Conservation (phyloP, 2,329 filamentous ascomycete genomes). For the Fusarium humuli region DNA sequence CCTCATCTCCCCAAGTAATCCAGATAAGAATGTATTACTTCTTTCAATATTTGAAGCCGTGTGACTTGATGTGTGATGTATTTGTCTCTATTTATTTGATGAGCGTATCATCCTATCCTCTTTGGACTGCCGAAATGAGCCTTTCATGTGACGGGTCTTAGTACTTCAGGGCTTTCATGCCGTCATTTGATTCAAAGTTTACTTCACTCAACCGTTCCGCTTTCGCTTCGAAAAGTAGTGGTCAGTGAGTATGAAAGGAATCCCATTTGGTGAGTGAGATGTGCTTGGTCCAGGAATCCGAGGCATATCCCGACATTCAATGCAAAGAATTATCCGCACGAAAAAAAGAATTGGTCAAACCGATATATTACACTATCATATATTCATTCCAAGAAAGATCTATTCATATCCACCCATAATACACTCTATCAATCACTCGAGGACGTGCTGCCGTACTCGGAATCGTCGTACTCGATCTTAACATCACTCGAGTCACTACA, state of each 20-base stretch:
- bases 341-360: not conserved
- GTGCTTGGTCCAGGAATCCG: not conserved
- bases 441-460: conserved; percentile 38
- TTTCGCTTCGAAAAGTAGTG: not conserved
- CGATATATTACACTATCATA: not conserved
- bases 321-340: too few relatives aligned
- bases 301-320: not conserved
- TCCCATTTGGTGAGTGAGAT: not conserved
- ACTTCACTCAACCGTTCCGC: not conserved
- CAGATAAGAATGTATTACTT: conserved; percentile 21
- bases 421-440: not conserved
- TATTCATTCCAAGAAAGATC: not conserved
- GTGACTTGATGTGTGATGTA: not conserved
- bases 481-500: conserved; percentile 37
- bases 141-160: not conserved
- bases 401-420: not conserved
- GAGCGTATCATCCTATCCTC: not conserved
- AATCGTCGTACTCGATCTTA: conserved; percentile 42
- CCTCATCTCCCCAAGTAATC: conserved; percentile 37
- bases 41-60: not conserved
- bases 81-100: not conserved
- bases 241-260: not conserved
- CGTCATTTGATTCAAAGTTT: not conserved
- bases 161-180: not conserved
- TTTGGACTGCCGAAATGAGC: not conserved